These are phyloP conservation scores for Colletotrichum sp. DNA, from an alignment of 2,329 filamentous ascomycete genomes.

Conservation along the genomic window DNA sequence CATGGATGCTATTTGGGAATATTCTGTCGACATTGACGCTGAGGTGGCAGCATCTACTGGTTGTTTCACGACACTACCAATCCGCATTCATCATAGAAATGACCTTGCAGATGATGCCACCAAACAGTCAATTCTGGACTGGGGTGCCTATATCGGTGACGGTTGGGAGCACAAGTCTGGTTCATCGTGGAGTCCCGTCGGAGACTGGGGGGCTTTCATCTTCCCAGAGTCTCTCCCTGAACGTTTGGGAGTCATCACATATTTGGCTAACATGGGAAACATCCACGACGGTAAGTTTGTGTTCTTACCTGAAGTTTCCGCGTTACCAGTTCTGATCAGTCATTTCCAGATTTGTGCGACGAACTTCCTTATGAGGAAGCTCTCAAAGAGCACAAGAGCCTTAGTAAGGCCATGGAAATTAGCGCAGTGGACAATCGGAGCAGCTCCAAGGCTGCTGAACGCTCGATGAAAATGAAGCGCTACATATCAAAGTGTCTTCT, in stretches of 20 bases:
- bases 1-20: background rate
- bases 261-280: constrained; percentile 1
- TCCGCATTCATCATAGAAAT: background rate
- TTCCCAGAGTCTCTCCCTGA: constrained; percentile 4
- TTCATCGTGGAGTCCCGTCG: background rate
- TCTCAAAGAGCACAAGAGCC: background rate
- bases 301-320: background rate
- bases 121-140: background rate
- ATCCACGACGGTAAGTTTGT: background rate
- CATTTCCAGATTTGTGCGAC: background rate
- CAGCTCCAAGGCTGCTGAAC: background rate
- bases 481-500: background rate
- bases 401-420: background rate
- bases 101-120: constrained; percentile 1
- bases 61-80: background rate
- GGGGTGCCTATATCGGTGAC: background rate
- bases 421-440: background rate
- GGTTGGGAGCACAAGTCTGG: constrained; percentile 1
- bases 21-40: background rate
- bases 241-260: background rate
- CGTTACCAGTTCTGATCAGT: background rate
- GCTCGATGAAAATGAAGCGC: background rate
- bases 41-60: background rate
- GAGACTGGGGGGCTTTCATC: constrained; percentile 7
- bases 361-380: background rate